These are phyloP conservation scores for Pseudocercospora crystallina DNA, from an alignment of 2,329 filamentous ascomycete genomes.

Conservation along the genomic window DNA sequence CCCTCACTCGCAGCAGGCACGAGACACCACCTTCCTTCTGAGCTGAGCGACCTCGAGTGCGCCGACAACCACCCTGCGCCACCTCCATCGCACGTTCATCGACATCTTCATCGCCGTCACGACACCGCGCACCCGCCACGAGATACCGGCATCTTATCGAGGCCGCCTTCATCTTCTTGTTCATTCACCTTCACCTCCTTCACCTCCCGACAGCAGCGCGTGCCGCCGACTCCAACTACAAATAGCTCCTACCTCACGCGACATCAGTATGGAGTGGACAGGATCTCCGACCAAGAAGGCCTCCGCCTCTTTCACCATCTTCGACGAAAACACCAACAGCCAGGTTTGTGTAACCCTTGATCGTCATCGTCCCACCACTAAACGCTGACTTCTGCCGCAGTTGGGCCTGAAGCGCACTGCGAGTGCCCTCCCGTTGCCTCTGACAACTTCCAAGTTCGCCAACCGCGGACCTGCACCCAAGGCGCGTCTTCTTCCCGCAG, in stretches of 20 bases:
- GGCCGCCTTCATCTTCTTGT: background rate
- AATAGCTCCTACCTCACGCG: background rate
- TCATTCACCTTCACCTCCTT: too few species aligned
- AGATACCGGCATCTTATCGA: slow-evolving; percentile 9
- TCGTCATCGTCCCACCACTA: slow-evolving; percentile 1
- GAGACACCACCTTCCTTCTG: slow-evolving; percentile 1
- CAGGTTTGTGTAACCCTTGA: slow-evolving; percentile 18
- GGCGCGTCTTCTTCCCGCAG: slow-evolving; percentile 14
- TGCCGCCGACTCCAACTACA: background rate
- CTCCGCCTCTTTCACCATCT: slow-evolving; percentile 23
- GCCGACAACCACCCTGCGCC: background rate
- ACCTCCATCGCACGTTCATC: slow-evolving; percentile 1
- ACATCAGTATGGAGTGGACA: slow-evolving; percentile 25
- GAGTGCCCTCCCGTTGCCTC: slow-evolving; percentile 31
- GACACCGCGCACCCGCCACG: slow-evolving; percentile 1
- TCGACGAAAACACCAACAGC: slow-evolving; percentile 24
- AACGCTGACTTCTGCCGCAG: slow-evolving; percentile 17
- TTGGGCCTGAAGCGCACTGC: slow-evolving; percentile 25
- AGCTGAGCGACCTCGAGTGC: background rate
- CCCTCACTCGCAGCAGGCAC: slow-evolving; percentile 1
- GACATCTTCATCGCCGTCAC: background rate
- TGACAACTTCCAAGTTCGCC: slow-evolving; percentile 39
- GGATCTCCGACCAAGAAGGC: slow-evolving; percentile 25
- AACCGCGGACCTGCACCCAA: slow-evolving; percentile 30
- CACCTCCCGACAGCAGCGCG: too few species aligned